Evolutionary conservation across 768 basidiomycete genomes (phyloP), one percentile per base, ranked within the genome.

Genomic region (Filobasidium floriforme): DNA sequence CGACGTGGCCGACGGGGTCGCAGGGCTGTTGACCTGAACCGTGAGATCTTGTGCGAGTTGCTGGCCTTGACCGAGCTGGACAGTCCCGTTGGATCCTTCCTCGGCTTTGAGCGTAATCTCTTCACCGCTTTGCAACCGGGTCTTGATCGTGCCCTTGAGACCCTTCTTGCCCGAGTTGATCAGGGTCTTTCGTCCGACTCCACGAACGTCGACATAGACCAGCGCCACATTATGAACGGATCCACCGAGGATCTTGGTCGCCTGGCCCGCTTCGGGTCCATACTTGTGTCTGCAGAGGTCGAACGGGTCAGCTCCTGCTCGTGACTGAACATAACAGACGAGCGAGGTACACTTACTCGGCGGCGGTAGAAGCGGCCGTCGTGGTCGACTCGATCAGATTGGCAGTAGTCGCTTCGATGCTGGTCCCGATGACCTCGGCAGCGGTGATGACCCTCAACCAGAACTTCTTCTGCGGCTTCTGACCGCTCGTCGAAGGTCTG

Each of bases 131-230:
- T 44, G 44, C 11, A 78, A 49, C 18, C 68, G 67, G 12, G 76
- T 70, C 12, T 70, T 68, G 44, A 73, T 70, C 40, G 73, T 73
- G 41, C 67, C 67, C 61, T 69, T 72, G 46, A 76, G 52, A 51
- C 75, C 76, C 61, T 76, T 75, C 1, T 74, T 75, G 3, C 72
- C 74, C 0, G 81, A 83, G 80, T 82, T 87, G 73, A 90, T 76
- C 61, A 90, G 75, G 14, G 88, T 89, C 55, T 84, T 80, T 65
- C 88, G 80, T 10, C 88, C 88, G 43, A 90, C 84, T 0, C 88
- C 88, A 1, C 82, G 78, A 81, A 87, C 82, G 74, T 90, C 89
- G 46, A 90, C 83, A 76, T 89, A 90, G 24, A 90, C 86, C 43
- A 89, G 80, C 3, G 83, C 86, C 14, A 88, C 84, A 77, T 90